Conservation (phyloP, 768 basidiomycete genomes). For the Termitomyces sp. region DNA sequence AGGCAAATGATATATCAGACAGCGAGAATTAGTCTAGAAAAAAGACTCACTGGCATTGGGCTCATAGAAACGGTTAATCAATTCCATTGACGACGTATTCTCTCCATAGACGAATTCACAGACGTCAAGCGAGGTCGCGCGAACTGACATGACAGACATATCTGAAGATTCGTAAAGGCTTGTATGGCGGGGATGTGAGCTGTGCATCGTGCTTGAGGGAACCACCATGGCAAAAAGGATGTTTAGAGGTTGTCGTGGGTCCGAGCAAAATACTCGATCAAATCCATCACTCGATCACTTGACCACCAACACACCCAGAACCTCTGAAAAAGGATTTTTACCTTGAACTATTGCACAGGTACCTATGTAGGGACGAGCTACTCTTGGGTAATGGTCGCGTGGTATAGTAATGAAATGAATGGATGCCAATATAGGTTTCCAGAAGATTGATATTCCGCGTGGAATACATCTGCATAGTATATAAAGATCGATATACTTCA, state of each 20-base stretch:
- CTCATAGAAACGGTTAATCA: constrained; percentile 66
- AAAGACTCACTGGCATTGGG: constrained; percentile 55
- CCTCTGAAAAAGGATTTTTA: no score
- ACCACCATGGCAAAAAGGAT: not conserved
- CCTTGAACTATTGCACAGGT: not conserved
- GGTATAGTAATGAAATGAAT: no score
- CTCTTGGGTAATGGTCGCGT: no score
- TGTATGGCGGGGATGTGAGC: constrained; percentile 2
- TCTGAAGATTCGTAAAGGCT: constrained; percentile 16
- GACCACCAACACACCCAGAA: no score
- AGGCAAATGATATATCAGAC: constrained; percentile 15
- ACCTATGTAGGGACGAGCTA: no score
- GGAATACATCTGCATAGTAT: not conserved
- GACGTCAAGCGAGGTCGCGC: constrained; percentile 63
- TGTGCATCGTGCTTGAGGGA: not conserved
- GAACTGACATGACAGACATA: constrained; percentile 39
- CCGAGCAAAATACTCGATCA: no score
- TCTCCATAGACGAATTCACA: constrained; percentile 71
- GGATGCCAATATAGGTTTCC: not conserved
- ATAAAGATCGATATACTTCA: not conserved
- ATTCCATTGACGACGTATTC: constrained; percentile 43
- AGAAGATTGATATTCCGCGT: not conserved
- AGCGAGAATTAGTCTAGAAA: not conserved
- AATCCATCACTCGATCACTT: not conserved
- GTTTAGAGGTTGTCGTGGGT: not conserved